phyloP scores from a whole-genome alignment of 2,329 filamentous ascomycete genomes.

The Colletotrichum tabaci region DNA sequence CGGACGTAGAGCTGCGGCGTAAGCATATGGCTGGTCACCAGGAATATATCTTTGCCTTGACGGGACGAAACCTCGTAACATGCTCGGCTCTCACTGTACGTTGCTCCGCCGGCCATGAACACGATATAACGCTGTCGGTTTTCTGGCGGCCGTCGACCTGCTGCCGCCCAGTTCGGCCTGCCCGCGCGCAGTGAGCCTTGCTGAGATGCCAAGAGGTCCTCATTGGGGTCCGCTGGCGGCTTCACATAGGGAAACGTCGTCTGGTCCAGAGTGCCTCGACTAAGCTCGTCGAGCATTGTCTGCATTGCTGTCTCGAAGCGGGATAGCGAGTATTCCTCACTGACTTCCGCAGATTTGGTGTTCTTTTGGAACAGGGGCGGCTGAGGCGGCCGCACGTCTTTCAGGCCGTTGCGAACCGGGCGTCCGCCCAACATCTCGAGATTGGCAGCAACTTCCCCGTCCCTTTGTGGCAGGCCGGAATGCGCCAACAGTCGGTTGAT shows the following conservation, averaged over 20 bases:
- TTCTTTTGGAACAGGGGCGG: constrained; percentile 82
- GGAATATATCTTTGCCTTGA: constrained; percentile 85
- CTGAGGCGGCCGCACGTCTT: constrained; percentile 79
- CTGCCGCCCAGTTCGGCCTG: constrained; percentile 95
- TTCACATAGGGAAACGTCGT: constrained; percentile 80
- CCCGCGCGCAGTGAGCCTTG: constrained; percentile 88
- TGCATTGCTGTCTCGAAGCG: constrained; percentile 88
- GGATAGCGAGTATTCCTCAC: constrained; percentile 88
- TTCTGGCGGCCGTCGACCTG: constrained; percentile 79
- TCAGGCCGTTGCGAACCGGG: constrained; percentile 72
- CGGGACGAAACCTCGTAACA: constrained; percentile 89
- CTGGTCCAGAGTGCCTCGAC: constrained; percentile 77
- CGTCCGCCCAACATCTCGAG: constrained; percentile 86
- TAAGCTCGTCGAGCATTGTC: constrained; percentile 83
- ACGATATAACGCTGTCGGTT: constrained; percentile 92
- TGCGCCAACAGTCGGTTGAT: constrained; percentile 88
- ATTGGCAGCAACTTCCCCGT: constrained; percentile 82
- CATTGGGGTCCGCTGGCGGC: constrained; percentile 75
- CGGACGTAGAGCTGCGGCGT: constrained; percentile 86
- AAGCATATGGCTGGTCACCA: constrained; percentile 93
- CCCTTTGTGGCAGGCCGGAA: constrained; percentile 80
- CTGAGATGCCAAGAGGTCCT: constrained; percentile 68
- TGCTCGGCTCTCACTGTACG: constrained; percentile 88
- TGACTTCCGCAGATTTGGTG: constrained; percentile 65
- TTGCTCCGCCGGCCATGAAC: constrained; percentile 95